phyloP scores from a whole-genome alignment of 2,329 filamentous ascomycete species.

The Neofusicoccum laricinum region DNA sequence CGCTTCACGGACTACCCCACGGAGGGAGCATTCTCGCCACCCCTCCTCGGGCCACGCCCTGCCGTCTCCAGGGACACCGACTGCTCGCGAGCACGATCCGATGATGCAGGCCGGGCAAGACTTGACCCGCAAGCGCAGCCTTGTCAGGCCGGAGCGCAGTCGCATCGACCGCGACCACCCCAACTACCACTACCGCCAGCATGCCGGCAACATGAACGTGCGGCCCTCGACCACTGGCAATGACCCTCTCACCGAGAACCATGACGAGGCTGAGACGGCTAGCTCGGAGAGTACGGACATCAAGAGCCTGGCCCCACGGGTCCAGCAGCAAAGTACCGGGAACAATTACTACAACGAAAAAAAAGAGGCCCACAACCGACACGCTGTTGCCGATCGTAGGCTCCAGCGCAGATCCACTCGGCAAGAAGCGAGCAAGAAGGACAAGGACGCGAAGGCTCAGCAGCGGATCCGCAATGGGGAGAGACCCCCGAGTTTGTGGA shows the following conservation, averaged over 20 bases:
- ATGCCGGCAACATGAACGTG: constrained; percentile 89
- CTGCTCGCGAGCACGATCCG: constrained; percentile 48
- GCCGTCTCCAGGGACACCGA: constrained; percentile 44
- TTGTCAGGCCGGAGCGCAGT: constrained; percentile 85
- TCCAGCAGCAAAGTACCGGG: constrained; percentile 33
- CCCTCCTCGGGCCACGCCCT: constrained; percentile 34
- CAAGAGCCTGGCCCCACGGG: constrained; percentile 46
- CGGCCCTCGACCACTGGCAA: constrained; percentile 90
- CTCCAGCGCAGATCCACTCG: constrained; percentile 64
- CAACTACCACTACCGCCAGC: constrained; percentile 93
- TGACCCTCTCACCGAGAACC: constrained; percentile 79
- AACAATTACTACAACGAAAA: constrained; percentile 36
- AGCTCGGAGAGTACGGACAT: constrained; percentile 63
- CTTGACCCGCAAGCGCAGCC: constrained; percentile 72
- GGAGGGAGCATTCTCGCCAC: constrained; percentile 40
- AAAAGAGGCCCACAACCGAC: constrained; percentile 34
- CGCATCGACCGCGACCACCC: constrained; percentile 83
- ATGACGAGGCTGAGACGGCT: constrained; percentile 51
- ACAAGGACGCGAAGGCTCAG: constrained; percentile 58
- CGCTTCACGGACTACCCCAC: constrained; percentile 29
- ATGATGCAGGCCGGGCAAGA: constrained; percentile 52
- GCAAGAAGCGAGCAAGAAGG: constrained; percentile 53
- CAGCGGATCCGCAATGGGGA: constrained; percentile 62
- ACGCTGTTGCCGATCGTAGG: constrained; percentile 26
- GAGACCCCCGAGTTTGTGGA: constrained; percentile 85